phyloP scores from a whole-genome alignment of 1,284 basidiomycete species.

The Tilletia caries region DNA sequence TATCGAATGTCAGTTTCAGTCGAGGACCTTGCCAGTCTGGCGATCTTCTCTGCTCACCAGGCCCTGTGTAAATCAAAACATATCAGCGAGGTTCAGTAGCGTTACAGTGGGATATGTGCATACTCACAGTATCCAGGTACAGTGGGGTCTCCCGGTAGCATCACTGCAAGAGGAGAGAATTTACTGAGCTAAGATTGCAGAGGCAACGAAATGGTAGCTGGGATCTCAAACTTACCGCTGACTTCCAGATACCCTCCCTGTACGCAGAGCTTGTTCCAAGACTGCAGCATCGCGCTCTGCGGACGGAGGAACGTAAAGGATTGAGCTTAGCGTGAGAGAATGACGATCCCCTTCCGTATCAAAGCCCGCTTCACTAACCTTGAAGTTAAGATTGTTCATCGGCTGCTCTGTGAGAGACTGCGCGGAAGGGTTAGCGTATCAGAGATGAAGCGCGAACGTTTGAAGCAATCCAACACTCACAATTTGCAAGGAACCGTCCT shows the following conservation, averaged over 20 bases:
- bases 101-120: no score
- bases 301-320: no score
- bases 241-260: slow-evolving; percentile 60
- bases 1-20: neutral
- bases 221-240: slow-evolving; percentile 55
- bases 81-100: no score
- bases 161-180: slow-evolving; percentile 49
- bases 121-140: slow-evolving; percentile 28
- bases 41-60: neutral
- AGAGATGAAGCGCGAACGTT: no score
- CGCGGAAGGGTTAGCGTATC: neutral
- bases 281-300: no score
- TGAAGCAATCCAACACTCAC: no score
- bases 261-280: slow-evolving; percentile 53
- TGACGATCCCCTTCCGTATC: slow-evolving; percentile 22
- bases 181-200: slow-evolving; percentile 57
- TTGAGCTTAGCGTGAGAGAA: slow-evolving; percentile 34
- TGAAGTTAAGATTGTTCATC: slow-evolving; percentile 54
- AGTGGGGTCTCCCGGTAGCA: slow-evolving; percentile 41
- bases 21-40: neutral
- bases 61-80: neutral
- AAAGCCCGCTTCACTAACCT: slow-evolving; percentile 66
- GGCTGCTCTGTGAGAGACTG: slow-evolving; percentile 55
- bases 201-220: no score
- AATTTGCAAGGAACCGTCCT: slow-evolving; percentile 73